phyloP scores from a whole-genome alignment of 192 early-diverging fungal species.

The Coemansia furcata region DNA sequence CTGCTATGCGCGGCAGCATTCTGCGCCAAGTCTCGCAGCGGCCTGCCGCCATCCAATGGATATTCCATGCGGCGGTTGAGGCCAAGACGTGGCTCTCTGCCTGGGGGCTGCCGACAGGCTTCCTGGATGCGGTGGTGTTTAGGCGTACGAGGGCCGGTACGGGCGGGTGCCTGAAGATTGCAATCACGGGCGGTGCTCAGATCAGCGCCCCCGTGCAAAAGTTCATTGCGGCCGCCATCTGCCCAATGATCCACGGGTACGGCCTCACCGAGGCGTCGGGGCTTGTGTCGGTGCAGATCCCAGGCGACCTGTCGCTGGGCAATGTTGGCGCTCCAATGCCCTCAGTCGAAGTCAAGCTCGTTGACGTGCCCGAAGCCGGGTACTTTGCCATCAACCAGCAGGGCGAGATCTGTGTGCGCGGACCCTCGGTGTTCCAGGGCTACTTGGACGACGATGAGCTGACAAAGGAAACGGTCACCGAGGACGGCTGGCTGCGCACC shows the following conservation, averaged over 20 bases:
- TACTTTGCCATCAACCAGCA: constrained; percentile 67
- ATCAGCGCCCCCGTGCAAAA: constrained; percentile 83
- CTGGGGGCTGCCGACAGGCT: constrained; percentile 59
- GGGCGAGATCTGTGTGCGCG: constrained; percentile 86
- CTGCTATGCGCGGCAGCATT: constrained; percentile 83
- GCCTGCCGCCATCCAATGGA: constrained; percentile 53
- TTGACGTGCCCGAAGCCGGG: constrained; percentile 69
- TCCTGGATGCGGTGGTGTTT: constrained; percentile 82
- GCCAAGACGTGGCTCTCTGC: constrained; percentile 63
- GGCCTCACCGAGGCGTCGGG: constrained; percentile 83
- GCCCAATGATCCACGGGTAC: constrained; percentile 83
- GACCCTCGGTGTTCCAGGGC: constrained; percentile 74
- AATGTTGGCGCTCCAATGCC: constrained; percentile 76
- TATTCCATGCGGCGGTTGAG: constrained; percentile 75
- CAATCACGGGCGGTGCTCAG: constrained; percentile 88
- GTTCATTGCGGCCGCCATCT: constrained; percentile 75
- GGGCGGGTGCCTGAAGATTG: constrained; percentile 83
- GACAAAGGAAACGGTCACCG: constrained; percentile 71
- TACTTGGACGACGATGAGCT: constrained; percentile 81
- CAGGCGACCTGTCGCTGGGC: constrained; percentile 57
- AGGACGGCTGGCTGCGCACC: constrained; percentile 86
- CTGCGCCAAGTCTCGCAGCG: constrained; percentile 60
- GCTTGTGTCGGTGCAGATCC: constrained; percentile 66
- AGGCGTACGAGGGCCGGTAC: constrained; percentile 80
- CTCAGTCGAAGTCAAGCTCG: constrained; percentile 78